phyloP scores from a whole-genome alignment of 2,329 filamentous ascomycete genomes.

The Ascochyta fabae region DNA sequence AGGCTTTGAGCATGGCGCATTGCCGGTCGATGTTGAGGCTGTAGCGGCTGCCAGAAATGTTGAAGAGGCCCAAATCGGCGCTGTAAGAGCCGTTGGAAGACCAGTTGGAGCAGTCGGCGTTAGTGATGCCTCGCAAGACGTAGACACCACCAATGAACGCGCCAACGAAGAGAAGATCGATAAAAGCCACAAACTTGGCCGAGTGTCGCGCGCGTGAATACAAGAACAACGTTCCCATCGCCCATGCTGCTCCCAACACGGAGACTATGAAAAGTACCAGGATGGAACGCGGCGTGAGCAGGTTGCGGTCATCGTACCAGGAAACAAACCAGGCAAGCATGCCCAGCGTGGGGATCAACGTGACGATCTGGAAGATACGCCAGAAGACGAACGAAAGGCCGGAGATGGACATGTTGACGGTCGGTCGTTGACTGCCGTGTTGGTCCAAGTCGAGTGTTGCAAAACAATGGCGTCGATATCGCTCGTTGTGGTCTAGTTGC shows the following conservation, averaged over 20 bases:
- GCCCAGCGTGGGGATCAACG: conserved; percentile 67
- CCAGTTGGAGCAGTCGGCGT: conserved; percentile 72
- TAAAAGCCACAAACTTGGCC: conserved; percentile 64
- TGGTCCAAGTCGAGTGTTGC: neutral
- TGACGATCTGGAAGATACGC: conserved; percentile 66
- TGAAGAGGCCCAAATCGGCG: conserved; percentile 66
- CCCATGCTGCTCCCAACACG: conserved; percentile 67
- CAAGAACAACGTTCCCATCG: conserved; percentile 65
- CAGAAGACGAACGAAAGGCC: conserved; percentile 68
- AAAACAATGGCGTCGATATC: conserved; percentile 8
- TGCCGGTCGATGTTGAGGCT: conserved; percentile 70
- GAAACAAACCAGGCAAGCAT: conserved; percentile 68
- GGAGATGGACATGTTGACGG: conserved; percentile 54
- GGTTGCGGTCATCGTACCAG: conserved; percentile 62
- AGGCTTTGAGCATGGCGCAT: conserved; percentile 91
- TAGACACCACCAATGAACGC: conserved; percentile 69
- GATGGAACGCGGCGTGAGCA: conserved; percentile 65
- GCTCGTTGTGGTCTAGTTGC: neutral
- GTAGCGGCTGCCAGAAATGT: conserved; percentile 58
- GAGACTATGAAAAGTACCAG: conserved; percentile 70
- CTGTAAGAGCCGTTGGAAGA: conserved; percentile 59
- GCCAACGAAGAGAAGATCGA: conserved; percentile 68
- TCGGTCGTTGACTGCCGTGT: neutral
- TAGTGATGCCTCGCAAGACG: conserved; percentile 62
- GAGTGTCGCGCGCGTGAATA: conserved; percentile 66